Evolutionary conservation across 257 asterid genomes (phyloP), one percentile per base, ranked within the genome.

Genomic region (Solanum habrochaites): DNA sequence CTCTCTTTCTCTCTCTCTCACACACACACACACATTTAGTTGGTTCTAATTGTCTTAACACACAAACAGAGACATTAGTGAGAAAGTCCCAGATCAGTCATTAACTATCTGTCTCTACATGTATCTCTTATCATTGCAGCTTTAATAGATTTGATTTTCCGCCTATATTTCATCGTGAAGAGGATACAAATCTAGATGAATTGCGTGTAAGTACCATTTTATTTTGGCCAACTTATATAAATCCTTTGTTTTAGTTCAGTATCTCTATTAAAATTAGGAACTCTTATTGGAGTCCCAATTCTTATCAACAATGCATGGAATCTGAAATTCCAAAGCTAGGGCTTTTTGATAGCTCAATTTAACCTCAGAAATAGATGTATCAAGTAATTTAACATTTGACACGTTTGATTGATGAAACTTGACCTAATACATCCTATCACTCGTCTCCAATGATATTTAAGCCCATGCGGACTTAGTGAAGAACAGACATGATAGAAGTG

Each of bases 141-240:
- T 97, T 97, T 93, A 93, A 94, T 82, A 92, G 56, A 80, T 97
- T 97, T 90, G 98, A 97, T 72, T 97, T 88, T 58, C 93, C 98
- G n/a, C 99, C 99, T 75, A 97, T 97, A 90, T 94, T 97, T 90
- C 98, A 97, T 85, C 96, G 98, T 18, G 98, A 92, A 9, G 98
- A 92, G 69, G 98, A 93, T 87, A 89, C 92, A 77, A 97, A 92
- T 89, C 95, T 93, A n/a, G 99, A 95, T 90, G 99, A 97, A 87
- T 88, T 97, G 87, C 98, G 98, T 58, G 99, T 97, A 91, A 97
- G 99, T 90, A 85, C 83, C 88, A 35, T 49, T 45, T 78, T 66
- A 3, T 25, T 27, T 35, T 86, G 52, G 32, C 49, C 78, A 39
- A 83, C 43, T 88, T 71, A 35, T 82, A 70, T 70, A 43, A 67